Base-by-base conservation (phyloP, 2,329 filamentous ascomycete genomes). In the Hypoxylon sp. region DNA sequence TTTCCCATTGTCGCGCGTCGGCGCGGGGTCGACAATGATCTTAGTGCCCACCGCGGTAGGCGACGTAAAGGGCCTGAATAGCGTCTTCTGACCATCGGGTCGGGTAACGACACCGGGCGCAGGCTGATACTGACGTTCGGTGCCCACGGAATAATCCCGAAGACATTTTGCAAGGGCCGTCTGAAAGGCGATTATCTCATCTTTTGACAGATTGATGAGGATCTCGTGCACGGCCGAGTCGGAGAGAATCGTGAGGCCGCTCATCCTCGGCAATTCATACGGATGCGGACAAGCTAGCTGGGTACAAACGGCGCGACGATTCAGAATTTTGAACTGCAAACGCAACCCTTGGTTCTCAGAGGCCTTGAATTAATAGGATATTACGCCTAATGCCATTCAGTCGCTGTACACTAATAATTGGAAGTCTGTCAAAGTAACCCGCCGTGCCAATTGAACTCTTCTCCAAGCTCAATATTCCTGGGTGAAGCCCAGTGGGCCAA, bases 21-120 rank as follows among this genome's bases (percentile, higher is more conserved):
- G 50, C 22, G 50, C 36, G 8, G 50, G 50, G 6, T 53, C 50
- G 24, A 53, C 50, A 9, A 53, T 53, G 5, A 44, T 53, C 24
- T 53, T 53, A 3, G 38, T 33, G 11, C 51, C 51, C 11, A 54
- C 51, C 11, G 26, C 51, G 1, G 26, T 54, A 5, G 38, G 26
- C 12, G 51, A 54, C 3, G 51, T 45, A 12, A 44, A 54, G 5
- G 28, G 38, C 18, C 38, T 54, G 16, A 54, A 54, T 32, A 54
- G 38, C 12, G 28, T 33, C 26, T 32, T 54, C 24, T 32, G 51
- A 8, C 51, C 51, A 7, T 33, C 33, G 2, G 51, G 18, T 11
- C 51, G 9, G 18, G 32, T 54, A 18, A 54, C 38, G 26, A 45
- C 30, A 7, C 38, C 38, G 16, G 38, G 51, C n/a, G 24, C 26